phyloP scores from a whole-genome alignment of 129 eudicot species.

The Deinandra increscens region DNA sequence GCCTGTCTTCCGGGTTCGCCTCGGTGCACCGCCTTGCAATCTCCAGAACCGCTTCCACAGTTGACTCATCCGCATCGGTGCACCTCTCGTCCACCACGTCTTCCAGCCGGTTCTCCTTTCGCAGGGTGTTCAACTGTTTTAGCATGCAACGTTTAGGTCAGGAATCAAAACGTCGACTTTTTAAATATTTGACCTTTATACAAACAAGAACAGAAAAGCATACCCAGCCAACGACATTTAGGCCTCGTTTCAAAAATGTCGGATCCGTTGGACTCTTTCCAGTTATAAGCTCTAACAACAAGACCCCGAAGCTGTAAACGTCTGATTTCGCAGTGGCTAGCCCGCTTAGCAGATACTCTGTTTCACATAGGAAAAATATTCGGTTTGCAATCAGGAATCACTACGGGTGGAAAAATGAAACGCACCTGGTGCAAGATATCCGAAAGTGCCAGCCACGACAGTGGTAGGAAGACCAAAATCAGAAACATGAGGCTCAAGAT shows the following conservation, averaged over 20 bases:
- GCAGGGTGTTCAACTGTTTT: slow-evolving; percentile 70
- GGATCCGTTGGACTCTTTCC: slow-evolving; percentile 99
- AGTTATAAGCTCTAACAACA: slow-evolving; percentile 80
- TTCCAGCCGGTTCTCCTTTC: slow-evolving; percentile 60
- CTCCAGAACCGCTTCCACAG: slow-evolving; percentile 82
- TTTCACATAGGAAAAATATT: slow-evolving; percentile 7
- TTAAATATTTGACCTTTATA: not conserved
- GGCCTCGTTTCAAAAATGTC: slow-evolving; percentile 65
- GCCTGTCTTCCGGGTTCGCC: slow-evolving; percentile 76
- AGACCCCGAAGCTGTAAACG: slow-evolving; percentile 93
- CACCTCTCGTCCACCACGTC: slow-evolving; percentile 74
- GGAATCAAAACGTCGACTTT: not conserved
- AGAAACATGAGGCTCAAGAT: slow-evolving; percentile 86
- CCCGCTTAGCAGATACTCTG: slow-evolving; percentile 96
- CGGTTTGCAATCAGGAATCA: not conserved
- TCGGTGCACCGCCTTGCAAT: slow-evolving; percentile 89
- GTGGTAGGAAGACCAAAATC: slow-evolving; percentile 98
- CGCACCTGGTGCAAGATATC: slow-evolving; percentile 93
- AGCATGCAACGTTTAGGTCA: not conserved
- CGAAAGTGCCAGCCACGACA: slow-evolving; percentile 97
- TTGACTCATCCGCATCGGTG: slow-evolving; percentile 57
- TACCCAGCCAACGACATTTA: slow-evolving; percentile 99
- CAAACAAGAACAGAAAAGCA: not conserved
- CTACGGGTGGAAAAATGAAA: not conserved
- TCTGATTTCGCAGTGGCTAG: slow-evolving; percentile 92